A percentile compares a stretch with the other conserved stretches of the same genome.
phyloP scores from a whole-genome alignment of 495 filamentous ascomycete species.

The Penicillium maclennaniae region DNA sequence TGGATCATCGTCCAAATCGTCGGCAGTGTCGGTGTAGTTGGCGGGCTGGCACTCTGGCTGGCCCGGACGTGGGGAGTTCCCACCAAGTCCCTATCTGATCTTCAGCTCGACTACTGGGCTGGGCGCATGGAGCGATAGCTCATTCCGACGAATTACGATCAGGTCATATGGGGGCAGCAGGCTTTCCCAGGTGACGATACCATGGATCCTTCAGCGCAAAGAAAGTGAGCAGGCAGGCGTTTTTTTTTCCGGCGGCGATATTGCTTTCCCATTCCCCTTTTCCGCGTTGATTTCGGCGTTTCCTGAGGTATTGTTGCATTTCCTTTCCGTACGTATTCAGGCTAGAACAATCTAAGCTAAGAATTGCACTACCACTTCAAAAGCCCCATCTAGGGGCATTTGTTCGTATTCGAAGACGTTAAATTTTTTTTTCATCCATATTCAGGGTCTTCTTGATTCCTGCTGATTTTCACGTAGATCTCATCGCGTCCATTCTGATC shows the following conservation, averaged over 20 bases:
- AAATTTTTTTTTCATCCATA: not conserved
- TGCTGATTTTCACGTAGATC: not conserved
- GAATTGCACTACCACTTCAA: not conserved
- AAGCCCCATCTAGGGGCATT: too few species aligned
- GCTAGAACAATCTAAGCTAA: not conserved
- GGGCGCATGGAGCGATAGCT: constrained; percentile 18
- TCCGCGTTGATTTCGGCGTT: not conserved
- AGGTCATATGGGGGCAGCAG: not conserved
- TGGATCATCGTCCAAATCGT: constrained; percentile 73
- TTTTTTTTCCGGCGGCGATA: not conserved
- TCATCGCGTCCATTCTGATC: not conserved
- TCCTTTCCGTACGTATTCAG: not conserved
- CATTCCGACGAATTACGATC: not conserved
- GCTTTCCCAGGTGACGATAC: not conserved
- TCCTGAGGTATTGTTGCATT: not conserved
- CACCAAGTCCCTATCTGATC: constrained; percentile 34
- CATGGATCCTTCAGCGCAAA: not conserved
- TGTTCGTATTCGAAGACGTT: not conserved
- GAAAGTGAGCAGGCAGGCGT: constrained; percentile 1
- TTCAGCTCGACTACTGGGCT: constrained; percentile 31
- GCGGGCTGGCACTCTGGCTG: constrained; percentile 67
- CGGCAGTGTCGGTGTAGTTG: constrained; percentile 69
- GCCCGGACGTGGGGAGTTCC: constrained; percentile 45
- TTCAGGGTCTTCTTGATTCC: not conserved
- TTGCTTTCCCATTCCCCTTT: not conserved